phyloP scores from a whole-genome alignment of 2,329 filamentous ascomycete genomes.

The Fusarium torreyae region DNA sequence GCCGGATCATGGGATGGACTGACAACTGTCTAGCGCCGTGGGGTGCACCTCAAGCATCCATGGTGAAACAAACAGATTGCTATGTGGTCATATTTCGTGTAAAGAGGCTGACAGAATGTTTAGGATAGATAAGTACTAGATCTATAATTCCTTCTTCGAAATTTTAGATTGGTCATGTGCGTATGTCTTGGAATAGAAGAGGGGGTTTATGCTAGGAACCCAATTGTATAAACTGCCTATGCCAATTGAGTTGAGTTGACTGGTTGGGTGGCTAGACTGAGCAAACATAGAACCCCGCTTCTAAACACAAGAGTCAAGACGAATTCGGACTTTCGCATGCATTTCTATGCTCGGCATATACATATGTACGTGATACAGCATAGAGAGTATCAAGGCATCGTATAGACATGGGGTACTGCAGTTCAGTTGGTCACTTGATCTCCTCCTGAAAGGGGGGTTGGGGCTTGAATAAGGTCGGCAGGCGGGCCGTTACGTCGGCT shows the following conservation, averaged over 20 bases:
- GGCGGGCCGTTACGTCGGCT: constrained; percentile 25
- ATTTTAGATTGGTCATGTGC: neutral
- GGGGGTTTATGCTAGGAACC: neutral
- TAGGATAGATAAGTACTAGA: neutral
- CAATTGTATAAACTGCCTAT: neutral
- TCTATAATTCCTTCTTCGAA: neutral
- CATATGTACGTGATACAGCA: constrained; percentile 12
- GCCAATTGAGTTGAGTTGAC: too few relatives aligned
- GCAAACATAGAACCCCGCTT: neutral
- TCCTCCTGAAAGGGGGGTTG: constrained; percentile 21
- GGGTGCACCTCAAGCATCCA: constrained; percentile 7
- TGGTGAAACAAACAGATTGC: constrained; percentile 21
- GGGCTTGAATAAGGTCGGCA: constrained; percentile 4
- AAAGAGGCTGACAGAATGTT: neutral
- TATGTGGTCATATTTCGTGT: neutral
- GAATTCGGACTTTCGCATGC: neutral
- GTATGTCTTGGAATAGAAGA: neutral
- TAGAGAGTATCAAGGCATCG: constrained; percentile 21
- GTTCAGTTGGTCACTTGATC: constrained; percentile 40
- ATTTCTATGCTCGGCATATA: neutral
- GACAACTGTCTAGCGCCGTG: constrained; percentile 42
- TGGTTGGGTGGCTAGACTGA: neutral
- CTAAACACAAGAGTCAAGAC: neutral
- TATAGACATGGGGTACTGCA: constrained; percentile 29
- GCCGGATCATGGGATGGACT: constrained; percentile 41